Conservation (phyloP, 306 rosid genomes). For the Aeschynomene evenia region DNA sequence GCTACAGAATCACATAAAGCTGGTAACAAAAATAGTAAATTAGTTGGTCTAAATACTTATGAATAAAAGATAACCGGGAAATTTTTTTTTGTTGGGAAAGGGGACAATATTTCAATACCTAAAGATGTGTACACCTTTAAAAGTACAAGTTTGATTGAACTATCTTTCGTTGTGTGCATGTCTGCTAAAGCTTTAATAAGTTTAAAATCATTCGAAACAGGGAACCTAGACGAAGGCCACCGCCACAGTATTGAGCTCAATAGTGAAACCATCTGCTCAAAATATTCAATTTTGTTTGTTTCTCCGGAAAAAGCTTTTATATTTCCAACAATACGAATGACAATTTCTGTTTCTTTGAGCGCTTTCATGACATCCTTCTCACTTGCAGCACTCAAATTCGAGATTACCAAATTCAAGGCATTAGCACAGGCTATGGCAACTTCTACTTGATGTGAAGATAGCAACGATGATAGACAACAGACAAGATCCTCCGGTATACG, state of each 20-base stretch:
- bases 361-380: conserved; percentile 63
- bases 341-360: conserved; percentile 46
- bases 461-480: conserved; percentile 56
- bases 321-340: conserved; percentile 42
- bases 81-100: not conserved
- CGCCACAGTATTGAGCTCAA: conserved; percentile 67
- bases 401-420: conserved; percentile 59
- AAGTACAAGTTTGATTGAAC: conserved; percentile 45
- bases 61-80: conserved; percentile 20
- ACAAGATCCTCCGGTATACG: conserved; percentile 68
- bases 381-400: conserved; percentile 49
- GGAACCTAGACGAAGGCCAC: conserved; percentile 73
- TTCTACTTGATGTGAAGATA: conserved; percentile 55
- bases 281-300: conserved; percentile 44
- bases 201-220: conserved; percentile 56
- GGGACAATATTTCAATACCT: conserved; percentile 54
- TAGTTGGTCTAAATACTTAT: conserved; percentile 6
- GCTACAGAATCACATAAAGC: conserved; percentile 80
- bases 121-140: conserved; percentile 75
- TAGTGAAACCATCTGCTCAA: conserved; percentile 64
- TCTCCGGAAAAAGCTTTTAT: conserved; percentile 42
- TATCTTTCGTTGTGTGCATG: conserved; percentile 42
- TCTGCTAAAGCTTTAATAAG: conserved; percentile 51
- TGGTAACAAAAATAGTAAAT: conserved; percentile 41
- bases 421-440: conserved; percentile 56